Conservation (phyloP, 371 early-diverging fungal genomes). For the Haplosporangium sp. region DNA sequence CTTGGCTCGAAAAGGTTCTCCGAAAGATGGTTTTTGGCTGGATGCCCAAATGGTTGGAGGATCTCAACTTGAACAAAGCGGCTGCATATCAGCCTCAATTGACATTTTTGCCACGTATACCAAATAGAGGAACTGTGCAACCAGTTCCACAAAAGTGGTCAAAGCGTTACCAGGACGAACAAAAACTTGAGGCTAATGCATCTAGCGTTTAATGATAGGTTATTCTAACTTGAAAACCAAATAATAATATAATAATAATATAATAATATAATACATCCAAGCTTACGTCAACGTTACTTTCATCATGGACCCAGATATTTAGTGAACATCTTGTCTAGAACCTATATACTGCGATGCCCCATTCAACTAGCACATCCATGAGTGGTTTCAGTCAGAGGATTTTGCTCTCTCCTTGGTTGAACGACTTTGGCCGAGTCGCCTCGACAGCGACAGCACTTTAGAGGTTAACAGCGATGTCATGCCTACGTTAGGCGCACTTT, state of each 20-base stretch:
- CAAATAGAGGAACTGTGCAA: slow-evolving; percentile 7
- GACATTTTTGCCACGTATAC: slow-evolving; percentile 6
- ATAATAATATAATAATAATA: too few relatives aligned
- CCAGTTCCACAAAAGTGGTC: slow-evolving; percentile 18
- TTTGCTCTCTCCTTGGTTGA: too few relatives aligned
- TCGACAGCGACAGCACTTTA: too few relatives aligned
- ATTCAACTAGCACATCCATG: not conserved
- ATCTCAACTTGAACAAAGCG: not conserved
- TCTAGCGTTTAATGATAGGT: not conserved
- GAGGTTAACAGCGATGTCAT: too few relatives aligned
- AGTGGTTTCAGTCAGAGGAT: not conserved
- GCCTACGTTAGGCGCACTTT: too few relatives aligned
- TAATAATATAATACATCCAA: not conserved
- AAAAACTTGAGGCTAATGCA: not conserved
- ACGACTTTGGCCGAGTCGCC: too few relatives aligned
- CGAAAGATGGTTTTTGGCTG: slow-evolving; percentile 10
- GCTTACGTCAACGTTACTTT: not conserved
- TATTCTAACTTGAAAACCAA: not conserved
- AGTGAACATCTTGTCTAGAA: too few relatives aligned
- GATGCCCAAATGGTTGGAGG: slow-evolving; percentile 11
- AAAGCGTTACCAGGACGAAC: slow-evolving; percentile 7
- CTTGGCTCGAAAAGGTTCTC: slow-evolving; percentile 7
- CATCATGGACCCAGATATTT: too few relatives aligned
- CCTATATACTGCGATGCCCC: not conserved
- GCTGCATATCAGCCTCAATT: slow-evolving; percentile 12